Conservation (phyloP, 352 stramenopile genomes). For the Phytopythium sindhum region DNA sequence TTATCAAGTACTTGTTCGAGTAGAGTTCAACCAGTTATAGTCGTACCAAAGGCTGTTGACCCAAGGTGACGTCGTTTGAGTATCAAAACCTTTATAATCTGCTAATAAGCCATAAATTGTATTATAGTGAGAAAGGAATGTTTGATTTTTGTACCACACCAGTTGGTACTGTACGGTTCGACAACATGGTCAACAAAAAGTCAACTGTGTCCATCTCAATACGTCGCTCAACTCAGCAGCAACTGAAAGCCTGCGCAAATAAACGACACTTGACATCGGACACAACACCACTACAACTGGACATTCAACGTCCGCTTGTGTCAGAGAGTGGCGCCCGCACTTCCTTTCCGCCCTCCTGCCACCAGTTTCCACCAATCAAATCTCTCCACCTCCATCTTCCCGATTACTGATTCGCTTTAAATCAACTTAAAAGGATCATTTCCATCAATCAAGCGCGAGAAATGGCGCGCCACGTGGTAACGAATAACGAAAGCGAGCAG, state of each 20-base stretch:
- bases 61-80: background rate
- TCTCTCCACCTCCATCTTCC: background rate
- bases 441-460: background rate
- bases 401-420: background rate
- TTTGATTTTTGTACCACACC: background rate
- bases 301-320: conserved; percentile 1
- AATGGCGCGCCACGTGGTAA: conserved; percentile 3
- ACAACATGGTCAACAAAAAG: background rate
- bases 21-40: too few relatives aligned
- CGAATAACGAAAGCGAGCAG: background rate
- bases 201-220: background rate
- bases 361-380: conserved; percentile 2
- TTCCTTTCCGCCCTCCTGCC: background rate
- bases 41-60: too few relatives aligned
- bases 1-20: too few relatives aligned
- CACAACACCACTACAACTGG: background rate
- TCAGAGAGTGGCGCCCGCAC: background rate
- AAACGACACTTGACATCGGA: background rate
- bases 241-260: too few relatives aligned
- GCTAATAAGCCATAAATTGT: background rate
- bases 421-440: background rate
- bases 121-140: background rate
- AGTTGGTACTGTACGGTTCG: background rate
- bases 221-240: background rate
- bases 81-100: background rate